Evolutionary conservation across 805 yeast genomes (phyloP), one percentile per base, ranked within the genome.

Genomic region (Candida nanaspora): DNA sequence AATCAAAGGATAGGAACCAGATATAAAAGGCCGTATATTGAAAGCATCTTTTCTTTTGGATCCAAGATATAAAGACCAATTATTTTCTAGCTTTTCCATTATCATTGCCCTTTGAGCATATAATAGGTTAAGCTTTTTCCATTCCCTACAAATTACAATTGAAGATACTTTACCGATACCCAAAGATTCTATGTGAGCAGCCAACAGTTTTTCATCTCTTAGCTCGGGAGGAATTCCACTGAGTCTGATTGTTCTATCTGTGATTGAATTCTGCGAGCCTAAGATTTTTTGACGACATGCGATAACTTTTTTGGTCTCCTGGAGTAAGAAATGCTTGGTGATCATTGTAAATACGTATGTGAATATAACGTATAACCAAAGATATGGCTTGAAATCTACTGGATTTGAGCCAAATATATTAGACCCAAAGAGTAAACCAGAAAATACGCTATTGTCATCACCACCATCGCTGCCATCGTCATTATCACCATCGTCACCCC

Each of bases 211-310:
- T 49, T 80, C 88, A 42, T 78, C 80, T 39, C 97, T 70, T 33
- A 89, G 63, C 35, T 80, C 79, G 0, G 85, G 81, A 0, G 98
- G 97, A 4, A 91, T 86, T 0, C 98, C 98, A 29, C 91, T 79
- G 13, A 91, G 59, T 43, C 91, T 68, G 32, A 93, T 81, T 1
- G 98, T 93, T 56, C 96, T 72, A 66, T 91, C 98, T 0, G 98
- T 86, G 43, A 91, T 72, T 9, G 95, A 81, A 56, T 83, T 83
- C 57, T 89, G 97, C 46, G 73, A 75, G 0, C 98, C 97, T 47
- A 91, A 66, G 53, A 85, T 83, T 39, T 63, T 65, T 61, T 91
- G 98, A 46, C 98, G 74, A 49, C 84, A 81, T 38, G 70, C 65
- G 25, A 91, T 86, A 29, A 91, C 86, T 45, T 76, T 72, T 46